phyloP scores from a whole-genome alignment of 768 basidiomycete species.

The Pleurotus tuber-regium region DNA sequence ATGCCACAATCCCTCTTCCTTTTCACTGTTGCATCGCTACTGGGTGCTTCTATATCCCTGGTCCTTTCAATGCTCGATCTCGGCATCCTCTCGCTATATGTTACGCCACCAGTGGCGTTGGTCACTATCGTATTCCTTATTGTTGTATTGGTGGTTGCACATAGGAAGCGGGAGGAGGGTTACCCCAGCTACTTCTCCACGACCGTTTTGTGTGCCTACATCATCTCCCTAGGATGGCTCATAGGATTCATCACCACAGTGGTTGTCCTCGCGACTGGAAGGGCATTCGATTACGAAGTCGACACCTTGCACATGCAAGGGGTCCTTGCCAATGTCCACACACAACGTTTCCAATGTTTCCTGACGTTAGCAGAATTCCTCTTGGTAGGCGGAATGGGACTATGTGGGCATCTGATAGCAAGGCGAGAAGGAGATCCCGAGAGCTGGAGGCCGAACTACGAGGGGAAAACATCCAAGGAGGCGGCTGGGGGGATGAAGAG shows the following conservation, averaged over 20 bases:
- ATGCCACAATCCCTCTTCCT: slow-evolving; percentile 27
- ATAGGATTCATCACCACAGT: slow-evolving; percentile 27
- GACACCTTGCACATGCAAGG: slow-evolving; percentile 22
- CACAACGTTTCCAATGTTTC: slow-evolving; percentile 28
- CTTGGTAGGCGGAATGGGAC: slow-evolving; percentile 23
- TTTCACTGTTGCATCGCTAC: slow-evolving; percentile 24
- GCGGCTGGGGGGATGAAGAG: not conserved
- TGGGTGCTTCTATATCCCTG: slow-evolving; percentile 22
- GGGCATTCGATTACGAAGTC: slow-evolving; percentile 16
- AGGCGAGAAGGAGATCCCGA: slow-evolving; percentile 28
- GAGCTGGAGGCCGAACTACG: slow-evolving; percentile 21
- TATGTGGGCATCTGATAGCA: slow-evolving; percentile 27
- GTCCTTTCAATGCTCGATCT: slow-evolving; percentile 32
- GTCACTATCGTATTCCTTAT: slow-evolving; percentile 29
- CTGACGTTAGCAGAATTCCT: slow-evolving; percentile 24
- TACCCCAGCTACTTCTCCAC: slow-evolving; percentile 33
- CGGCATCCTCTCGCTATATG: slow-evolving; percentile 30
- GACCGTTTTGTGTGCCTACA: slow-evolving; percentile 25
- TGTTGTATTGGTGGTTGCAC: slow-evolving; percentile 24
- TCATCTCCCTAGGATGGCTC: slow-evolving; percentile 29
- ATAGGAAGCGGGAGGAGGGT: slow-evolving; percentile 20
- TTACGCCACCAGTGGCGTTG: slow-evolving; percentile 27
- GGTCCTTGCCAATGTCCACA: slow-evolving; percentile 24
- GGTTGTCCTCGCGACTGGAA: slow-evolving; percentile 20
- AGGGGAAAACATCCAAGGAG: not conserved